Base-by-base conservation (phyloP, 2,329 filamentous ascomycete genomes). In the Hymenoscyphus linearis region DNA sequence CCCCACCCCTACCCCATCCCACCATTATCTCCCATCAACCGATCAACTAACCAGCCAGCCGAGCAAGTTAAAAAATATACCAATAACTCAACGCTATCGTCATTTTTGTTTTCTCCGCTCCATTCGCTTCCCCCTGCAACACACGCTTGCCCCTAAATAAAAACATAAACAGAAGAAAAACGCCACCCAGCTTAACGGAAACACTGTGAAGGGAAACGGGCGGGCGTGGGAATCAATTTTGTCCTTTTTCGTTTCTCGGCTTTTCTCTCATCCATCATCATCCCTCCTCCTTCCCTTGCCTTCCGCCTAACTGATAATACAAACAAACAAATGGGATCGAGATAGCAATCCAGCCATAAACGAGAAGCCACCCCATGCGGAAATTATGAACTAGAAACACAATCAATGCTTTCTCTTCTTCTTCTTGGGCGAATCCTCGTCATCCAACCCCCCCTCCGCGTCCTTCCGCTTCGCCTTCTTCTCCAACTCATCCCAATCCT, bases 401-500 rank as follows among this genome's bases (percentile, higher is more conserved):
- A 18, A 13, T 55, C 52, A 59, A 50, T 78, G 77, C 80, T 75
- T 84, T 75, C 80, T 85, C 86, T 80, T 86, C 84, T 85, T 91
- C 86, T 82, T 88, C 68, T 80, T 79, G 79, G 86, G 85, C 72
- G 82, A 81, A 71, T 88, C 84, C 57, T 96, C 91, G 77, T 90
- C 91, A 64, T 93, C 90, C 57, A 70, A 61, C 0, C 76, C 78
- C 59, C 74, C 75, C 73, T 85, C 88, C 55, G 88, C 82, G 76
- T 93, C 93, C 71, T 90, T 86, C 77, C 93, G 91, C 78, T 87
- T 91, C 2, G 88, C 93, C 80, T 96, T 96, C 76, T 88, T 87
- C 79, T 97, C 93, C 62, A 97, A 74, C 75, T 96, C 92, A 73
- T 98, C 93, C 93, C 93, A 97, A 72, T 96, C 91, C 74, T 97